Evolutionary conservation across 805 yeast genomes (phyloP).

Genomic region (Helenozyma baotianmanensis): DNA sequence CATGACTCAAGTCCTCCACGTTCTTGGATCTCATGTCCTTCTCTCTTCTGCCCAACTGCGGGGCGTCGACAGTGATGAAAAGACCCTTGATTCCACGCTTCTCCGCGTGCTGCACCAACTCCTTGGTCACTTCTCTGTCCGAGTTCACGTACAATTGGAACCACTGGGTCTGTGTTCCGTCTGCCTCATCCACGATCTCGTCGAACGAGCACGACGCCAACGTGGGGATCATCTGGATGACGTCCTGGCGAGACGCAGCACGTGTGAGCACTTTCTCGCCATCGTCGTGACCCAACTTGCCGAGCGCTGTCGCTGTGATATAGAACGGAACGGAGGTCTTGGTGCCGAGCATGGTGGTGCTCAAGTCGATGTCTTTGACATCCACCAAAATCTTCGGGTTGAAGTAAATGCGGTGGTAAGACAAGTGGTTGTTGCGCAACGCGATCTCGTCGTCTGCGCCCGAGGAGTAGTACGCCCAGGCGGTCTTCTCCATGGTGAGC

Average conservation of each 20-base stretch:
- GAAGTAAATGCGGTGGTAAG: slow-evolving; percentile 40
- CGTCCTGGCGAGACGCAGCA: slow-evolving; percentile 36
- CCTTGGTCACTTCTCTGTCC: slow-evolving; percentile 27
- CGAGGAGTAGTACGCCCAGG: slow-evolving; percentile 74
- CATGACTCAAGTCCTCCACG: slow-evolving; percentile 21
- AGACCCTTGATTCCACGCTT: slow-evolving; percentile 40
- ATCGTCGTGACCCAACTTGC: slow-evolving; percentile 38
- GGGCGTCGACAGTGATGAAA: slow-evolving; percentile 54
- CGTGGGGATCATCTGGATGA: slow-evolving; percentile 47
- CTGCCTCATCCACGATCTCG: slow-evolving; percentile 35
- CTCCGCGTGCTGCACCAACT: slow-evolving; percentile 35
- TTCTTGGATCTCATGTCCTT: slow-evolving; percentile 68
- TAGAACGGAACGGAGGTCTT: slow-evolving; percentile 43
- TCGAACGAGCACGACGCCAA: slow-evolving; percentile 37
- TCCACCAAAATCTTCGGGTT: slow-evolving; percentile 41
- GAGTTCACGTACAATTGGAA: slow-evolving; percentile 45
- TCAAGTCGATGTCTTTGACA: slow-evolving; percentile 25
- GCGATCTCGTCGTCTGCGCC: slow-evolving; percentile 50
- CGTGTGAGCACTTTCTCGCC: slow-evolving; percentile 41
- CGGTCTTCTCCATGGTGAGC: slow-evolving; percentile 65
- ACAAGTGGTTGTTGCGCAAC: slow-evolving; percentile 38
- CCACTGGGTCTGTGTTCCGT: slow-evolving; percentile 38
- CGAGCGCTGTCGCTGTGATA: slow-evolving; percentile 46
- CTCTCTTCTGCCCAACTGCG: slow-evolving; percentile 69
- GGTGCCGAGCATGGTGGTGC: slow-evolving; percentile 26